Conservation (phyloP, 495 filamentous ascomycete species). For the Apiosordaria backusii region DNA sequence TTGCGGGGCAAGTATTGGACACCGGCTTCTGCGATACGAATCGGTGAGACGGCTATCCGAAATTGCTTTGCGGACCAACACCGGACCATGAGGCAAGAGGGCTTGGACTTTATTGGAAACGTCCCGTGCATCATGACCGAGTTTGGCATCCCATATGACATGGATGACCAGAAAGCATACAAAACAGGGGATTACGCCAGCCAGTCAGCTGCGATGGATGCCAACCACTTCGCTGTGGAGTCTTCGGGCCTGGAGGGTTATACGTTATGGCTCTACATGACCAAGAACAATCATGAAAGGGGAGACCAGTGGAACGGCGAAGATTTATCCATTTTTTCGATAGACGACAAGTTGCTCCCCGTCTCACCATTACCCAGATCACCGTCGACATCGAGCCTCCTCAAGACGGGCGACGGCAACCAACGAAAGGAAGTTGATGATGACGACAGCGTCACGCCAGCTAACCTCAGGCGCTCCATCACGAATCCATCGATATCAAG, state of each 20-base stretch:
- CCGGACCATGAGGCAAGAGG: constrained; percentile 81
- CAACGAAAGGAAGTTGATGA: constrained; percentile 48
- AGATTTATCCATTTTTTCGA: constrained; percentile 84
- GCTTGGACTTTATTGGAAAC: constrained; percentile 81
- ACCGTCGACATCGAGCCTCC: constrained; percentile 34
- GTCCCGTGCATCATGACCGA: constrained; percentile 91
- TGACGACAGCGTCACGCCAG: constrained; percentile 57
- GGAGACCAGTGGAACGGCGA: constrained; percentile 98
- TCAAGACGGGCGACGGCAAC: constrained; percentile 22
- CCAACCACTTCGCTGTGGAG: constrained; percentile 91
- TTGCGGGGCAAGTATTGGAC: constrained; percentile 83
- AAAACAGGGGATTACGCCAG: constrained; percentile 94
- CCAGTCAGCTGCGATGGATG: constrained; percentile 92
- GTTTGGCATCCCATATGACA: constrained; percentile 97
- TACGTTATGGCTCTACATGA: constrained; percentile 83
- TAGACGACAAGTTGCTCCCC: constrained; percentile 72
- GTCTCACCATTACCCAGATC: constrained; percentile 43
- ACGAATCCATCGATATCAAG: constrained; percentile 69
- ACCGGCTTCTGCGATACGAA: constrained; percentile 84
- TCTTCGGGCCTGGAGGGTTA: constrained; percentile 76
- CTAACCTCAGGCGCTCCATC: constrained; percentile 69
- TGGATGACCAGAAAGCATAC: constrained; percentile 94
- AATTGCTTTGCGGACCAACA: constrained; percentile 93
- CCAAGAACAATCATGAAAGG: constrained; percentile 79
- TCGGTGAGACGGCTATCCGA: constrained; percentile 92